Evolutionary conservation across 148 eudicot species (phyloP).

Genomic region (Cornus florida): DNA sequence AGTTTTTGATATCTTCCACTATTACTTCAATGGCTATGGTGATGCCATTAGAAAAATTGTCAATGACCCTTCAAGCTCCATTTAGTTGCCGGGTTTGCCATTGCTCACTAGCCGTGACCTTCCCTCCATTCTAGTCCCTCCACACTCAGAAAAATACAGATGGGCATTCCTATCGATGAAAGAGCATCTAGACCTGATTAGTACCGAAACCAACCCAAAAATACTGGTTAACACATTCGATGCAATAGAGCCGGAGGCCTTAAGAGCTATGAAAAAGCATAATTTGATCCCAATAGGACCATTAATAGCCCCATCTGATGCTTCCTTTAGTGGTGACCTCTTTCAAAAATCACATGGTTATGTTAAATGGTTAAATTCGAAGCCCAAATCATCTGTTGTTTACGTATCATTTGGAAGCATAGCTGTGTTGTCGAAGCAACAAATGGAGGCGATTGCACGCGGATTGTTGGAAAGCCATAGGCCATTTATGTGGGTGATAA

Average conservation of each 20-base stretch:
- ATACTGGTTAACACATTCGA: slow-evolving; percentile 44
- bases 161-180: slow-evolving; percentile 9
- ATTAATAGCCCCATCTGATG: slow-evolving; percentile 30
- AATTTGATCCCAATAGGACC: slow-evolving; percentile 43
- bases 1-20: slow-evolving; percentile 35
- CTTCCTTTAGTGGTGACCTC: slow-evolving; percentile 30
- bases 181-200: slow-evolving; percentile 36
- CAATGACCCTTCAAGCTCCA: slow-evolving; percentile 6
- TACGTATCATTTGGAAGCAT: slow-evolving; percentile 57
- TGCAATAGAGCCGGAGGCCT: slow-evolving; percentile 29
- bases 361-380: slow-evolving; percentile 39
- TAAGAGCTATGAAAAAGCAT: slow-evolving; percentile 17
- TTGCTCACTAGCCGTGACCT: slow-evolving; percentile 29
- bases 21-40: slow-evolving; percentile 27
- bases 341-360: slow-evolving; percentile 25
- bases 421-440: slow-evolving; percentile 16
- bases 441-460: slow-evolving; percentile 35
- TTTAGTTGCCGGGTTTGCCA: slow-evolving; percentile 42
- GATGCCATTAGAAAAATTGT: not conserved
- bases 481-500: slow-evolving; percentile 50
- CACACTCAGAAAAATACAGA: not conserved
- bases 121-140: slow-evolving; percentile 31
- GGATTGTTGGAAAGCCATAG: slow-evolving; percentile 27
- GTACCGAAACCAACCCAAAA: slow-evolving; percentile 26
- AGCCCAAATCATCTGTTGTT: slow-evolving; percentile 34